A percentile compares a stretch with the other conserved stretches of the same genome.
phyloP scores from a whole-genome alignment of 495 filamentous ascomycete species.

The Evansstolkia leycettana region DNA sequence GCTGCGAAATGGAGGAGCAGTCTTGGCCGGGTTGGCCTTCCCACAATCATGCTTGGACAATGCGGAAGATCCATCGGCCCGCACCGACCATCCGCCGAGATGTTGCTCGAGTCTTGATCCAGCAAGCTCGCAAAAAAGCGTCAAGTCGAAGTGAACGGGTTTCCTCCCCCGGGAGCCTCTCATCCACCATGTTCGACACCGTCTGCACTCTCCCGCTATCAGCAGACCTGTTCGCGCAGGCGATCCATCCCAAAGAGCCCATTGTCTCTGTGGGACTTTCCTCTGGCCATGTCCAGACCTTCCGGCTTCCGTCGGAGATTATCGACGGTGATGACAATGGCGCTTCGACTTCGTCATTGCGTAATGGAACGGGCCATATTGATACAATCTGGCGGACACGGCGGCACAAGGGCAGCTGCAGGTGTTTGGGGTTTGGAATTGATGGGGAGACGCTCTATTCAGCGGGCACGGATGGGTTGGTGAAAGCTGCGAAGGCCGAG shows the following conservation, averaged over 20 bases:
- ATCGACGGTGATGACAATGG: slow-evolving; percentile 35
- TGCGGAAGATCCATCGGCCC: slow-evolving; percentile 16
- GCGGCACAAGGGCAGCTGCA: slow-evolving; percentile 86
- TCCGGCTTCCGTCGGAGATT: slow-evolving; percentile 54
- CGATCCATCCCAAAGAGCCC: slow-evolving; percentile 70
- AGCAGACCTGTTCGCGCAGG: slow-evolving; percentile 81
- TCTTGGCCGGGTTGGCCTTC: too few relatives aligned
- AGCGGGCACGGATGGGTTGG: slow-evolving; percentile 75
- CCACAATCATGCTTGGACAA: too few relatives aligned
- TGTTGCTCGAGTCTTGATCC: too few relatives aligned
- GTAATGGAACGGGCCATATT: slow-evolving; percentile 58
- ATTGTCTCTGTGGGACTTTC: slow-evolving; percentile 76
- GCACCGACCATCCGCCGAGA: slow-evolving; percentile 4
- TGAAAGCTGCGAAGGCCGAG: slow-evolving; percentile 72
- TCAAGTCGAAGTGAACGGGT: too few relatives aligned
- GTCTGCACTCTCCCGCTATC: slow-evolving; percentile 80
- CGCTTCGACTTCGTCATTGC: slow-evolving; percentile 25
- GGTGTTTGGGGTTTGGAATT: slow-evolving; percentile 59
- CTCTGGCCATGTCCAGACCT: slow-evolving; percentile 76
- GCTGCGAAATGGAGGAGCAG: too few relatives aligned
- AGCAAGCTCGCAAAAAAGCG: too few relatives aligned
- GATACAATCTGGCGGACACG: slow-evolving; percentile 78
- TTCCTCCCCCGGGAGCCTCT: too few relatives aligned
- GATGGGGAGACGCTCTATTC: slow-evolving; percentile 75
- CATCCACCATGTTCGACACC: slow-evolving; percentile 56